Percentiles rank a stretch among this genome's conserved stretches.
phyloP scores from a whole-genome alignment of 768 basidiomycete genomes.

The Jaapia argillacea region DNA sequence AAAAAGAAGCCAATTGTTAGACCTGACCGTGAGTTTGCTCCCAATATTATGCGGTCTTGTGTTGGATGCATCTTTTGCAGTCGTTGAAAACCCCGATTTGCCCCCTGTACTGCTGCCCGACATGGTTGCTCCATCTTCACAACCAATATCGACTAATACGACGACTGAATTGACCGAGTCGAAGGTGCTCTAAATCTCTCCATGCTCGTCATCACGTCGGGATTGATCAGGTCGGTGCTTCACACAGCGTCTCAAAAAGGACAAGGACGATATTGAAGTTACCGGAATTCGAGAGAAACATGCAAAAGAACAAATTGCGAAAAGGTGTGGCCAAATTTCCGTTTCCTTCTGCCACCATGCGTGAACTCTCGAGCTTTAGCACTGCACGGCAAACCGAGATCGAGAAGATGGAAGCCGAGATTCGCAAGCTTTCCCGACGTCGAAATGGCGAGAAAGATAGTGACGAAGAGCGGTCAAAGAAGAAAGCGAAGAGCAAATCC shows the following conservation, averaged over 20 bases:
- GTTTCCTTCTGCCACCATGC: background rate
- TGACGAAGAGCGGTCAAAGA: conserved; percentile 51
- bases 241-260: conserved; percentile 14
- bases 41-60: background rate
- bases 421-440: conserved; percentile 64
- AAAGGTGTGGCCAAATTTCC: conserved; percentile 33
- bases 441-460: conserved; percentile 49
- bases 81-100: conserved; percentile 23
- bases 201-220: too few species aligned
- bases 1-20: conserved; percentile 80
- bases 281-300: conserved; percentile 69
- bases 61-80: conserved; percentile 11
- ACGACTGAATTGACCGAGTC: too few species aligned
- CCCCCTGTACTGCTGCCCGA: conserved; percentile 8
- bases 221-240: conserved; percentile 8
- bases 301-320: conserved; percentile 55
- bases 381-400: conserved; percentile 65
- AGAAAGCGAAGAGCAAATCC: conserved; percentile 52
- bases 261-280: conserved; percentile 39
- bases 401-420: conserved; percentile 80
- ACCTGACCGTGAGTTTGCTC: conserved; percentile 60
- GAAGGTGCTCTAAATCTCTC: too few species aligned
- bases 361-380: conserved; percentile 23
- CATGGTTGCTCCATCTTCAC: too few species aligned
- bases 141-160: too few species aligned